These are phyloP conservation scores for Podaxis sp. DNA, from an alignment of 768 basidiomycete genomes.

Conservation along the genomic window DNA sequence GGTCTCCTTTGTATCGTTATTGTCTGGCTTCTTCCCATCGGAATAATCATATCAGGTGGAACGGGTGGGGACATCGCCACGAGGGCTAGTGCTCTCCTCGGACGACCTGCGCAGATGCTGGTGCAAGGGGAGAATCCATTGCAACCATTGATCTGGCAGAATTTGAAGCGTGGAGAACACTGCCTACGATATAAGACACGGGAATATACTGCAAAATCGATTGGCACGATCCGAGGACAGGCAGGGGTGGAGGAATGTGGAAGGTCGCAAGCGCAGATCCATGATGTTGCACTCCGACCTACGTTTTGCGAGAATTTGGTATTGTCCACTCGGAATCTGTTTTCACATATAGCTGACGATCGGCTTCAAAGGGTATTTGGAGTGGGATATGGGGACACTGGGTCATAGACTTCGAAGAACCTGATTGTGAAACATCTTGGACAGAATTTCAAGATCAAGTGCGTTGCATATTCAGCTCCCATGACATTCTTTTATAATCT, in stretches of 20 bases:
- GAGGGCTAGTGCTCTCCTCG: neutral
- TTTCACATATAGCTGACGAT: neutral
- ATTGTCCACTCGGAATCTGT: neutral
- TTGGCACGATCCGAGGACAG: neutral
- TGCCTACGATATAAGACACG: slow-evolving; percentile 5
- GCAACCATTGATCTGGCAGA: neutral
- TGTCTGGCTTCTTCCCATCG: slow-evolving; percentile 1
- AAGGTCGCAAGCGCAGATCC: neutral
- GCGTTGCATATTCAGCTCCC: neutral
- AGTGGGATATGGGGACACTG: slow-evolving; percentile 10
- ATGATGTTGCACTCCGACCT: neutral
- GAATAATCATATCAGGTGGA: neutral
- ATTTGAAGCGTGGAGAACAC: neutral
- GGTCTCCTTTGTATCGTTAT: slow-evolving; percentile 1
- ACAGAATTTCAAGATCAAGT: neutral
- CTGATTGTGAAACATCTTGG: slow-evolving; percentile 8
- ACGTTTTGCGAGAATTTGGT: neutral
- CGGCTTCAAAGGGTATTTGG: neutral
- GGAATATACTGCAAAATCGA: slow-evolving; percentile 3
- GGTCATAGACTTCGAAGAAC: slow-evolving; percentile 7
- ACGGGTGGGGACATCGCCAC: neutral
- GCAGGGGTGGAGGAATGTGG: neutral
- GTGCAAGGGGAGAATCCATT: neutral
- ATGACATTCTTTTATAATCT: neutral
- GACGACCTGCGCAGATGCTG: neutral